Evolutionary conservation across 2,329 filamentous ascomycete genomes (phyloP).

Genomic region (Calonectria multiphialidica): DNA sequence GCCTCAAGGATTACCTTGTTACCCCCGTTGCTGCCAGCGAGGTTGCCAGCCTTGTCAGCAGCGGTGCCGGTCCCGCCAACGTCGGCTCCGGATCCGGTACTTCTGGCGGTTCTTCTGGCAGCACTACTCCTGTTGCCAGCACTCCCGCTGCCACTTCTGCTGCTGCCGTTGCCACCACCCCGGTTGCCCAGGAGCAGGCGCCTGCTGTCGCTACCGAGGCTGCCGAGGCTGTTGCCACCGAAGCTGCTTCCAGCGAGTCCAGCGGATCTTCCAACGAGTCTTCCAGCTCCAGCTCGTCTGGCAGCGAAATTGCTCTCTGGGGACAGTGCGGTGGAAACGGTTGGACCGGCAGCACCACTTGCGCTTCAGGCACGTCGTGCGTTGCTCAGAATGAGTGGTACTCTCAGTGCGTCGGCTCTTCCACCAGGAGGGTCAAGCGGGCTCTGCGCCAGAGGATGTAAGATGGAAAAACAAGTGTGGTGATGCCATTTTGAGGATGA

Average conservation of each 20-base stretch:
- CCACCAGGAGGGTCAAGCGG: slow-evolving; percentile 18
- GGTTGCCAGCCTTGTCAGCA: slow-evolving; percentile 39
- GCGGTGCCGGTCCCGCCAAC: slow-evolving; percentile 41
- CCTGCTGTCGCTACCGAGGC: background rate
- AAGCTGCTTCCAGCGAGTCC: background rate
- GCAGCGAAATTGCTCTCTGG: slow-evolving; percentile 24
- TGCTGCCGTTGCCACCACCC: background rate
- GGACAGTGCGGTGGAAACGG: slow-evolving; percentile 43
- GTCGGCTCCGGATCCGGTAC: slow-evolving; percentile 29
- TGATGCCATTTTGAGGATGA: background rate
- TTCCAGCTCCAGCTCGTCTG: background rate
- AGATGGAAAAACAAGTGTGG: no score
- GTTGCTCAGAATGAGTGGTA: slow-evolving; percentile 44
- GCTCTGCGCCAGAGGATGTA: slow-evolving; percentile 9
- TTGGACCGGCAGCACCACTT: slow-evolving; percentile 41
- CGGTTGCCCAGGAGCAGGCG: background rate
- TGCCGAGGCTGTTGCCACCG: background rate
- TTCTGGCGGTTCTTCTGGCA: background rate
- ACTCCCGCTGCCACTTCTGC: background rate
- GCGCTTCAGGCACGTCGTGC: slow-evolving; percentile 40
- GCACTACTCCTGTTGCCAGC: no score
- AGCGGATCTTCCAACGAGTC: background rate
- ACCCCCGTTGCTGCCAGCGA: slow-evolving; percentile 39
- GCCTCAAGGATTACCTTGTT: slow-evolving; percentile 38
- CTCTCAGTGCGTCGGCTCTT: slow-evolving; percentile 40